Evolutionary conservation across 768 basidiomycete species (phyloP), one percentile per base, ranked within the genome.

Genomic region (Tremella yokohamensis): DNA sequence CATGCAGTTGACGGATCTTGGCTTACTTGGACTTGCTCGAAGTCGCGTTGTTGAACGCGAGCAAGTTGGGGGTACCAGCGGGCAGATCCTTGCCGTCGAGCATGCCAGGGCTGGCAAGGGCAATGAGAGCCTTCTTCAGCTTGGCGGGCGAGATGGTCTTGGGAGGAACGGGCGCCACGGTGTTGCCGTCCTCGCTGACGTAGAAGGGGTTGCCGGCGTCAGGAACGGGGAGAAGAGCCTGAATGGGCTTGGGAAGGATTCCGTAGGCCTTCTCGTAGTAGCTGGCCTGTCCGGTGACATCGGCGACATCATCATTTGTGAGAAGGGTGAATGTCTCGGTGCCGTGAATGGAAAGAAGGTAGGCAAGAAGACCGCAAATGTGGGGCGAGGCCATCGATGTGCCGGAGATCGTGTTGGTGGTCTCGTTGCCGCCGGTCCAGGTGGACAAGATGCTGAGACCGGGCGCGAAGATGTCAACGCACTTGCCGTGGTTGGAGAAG

Each of bases 381-480:
- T 94, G 92, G 47, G 94, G 94, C 7, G 89, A 89, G 13, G 93
- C 92, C 91, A 96, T 96, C 15, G 75, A 76, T 16, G 75, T 76
- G 22, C 75, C 75, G 16, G 69, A 71, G 65, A 96, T 83, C 8
- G 86, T 88, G 66, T 85, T 84, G 49, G 80, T 81, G n/a, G 88
- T 83, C 3, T 61, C 72, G 58, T 73, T 76, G 59, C 83, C 82
- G 29, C 85, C 85, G 58, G 82, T 90, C 81, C 84, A 96, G 54
- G 89, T 94, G 38, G 89, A 93, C 1, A 87, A 80, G 74, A 97
- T 94, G 81, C 90, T 90, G 61, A 93, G 79, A 60, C 85, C 90
- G 51, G 93, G 94, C 29, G 84, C 93, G 67, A 96, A 93, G 62
- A 98, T 82, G 68, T 97, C 90, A 52, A 98, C 92, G 72, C 93